Base-by-base conservation (phyloP, 2,329 filamentous ascomycete species). In the Penicillium corylophilum region DNA sequence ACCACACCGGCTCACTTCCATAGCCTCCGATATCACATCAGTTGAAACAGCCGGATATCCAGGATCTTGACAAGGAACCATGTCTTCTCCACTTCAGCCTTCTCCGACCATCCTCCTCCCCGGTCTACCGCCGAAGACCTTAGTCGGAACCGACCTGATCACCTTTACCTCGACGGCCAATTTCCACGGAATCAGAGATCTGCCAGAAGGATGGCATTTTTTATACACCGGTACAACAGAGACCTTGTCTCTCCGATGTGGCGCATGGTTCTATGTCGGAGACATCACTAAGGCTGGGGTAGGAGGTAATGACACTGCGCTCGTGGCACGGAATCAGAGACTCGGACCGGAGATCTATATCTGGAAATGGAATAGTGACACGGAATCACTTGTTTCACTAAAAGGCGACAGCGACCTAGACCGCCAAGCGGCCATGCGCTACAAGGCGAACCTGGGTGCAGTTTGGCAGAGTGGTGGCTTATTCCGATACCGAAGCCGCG, bases 121-220 rank as follows among this genome's bases (percentile, higher is more conserved):
- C 28, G 48, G 69, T 36, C 72, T 79, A 31, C 77, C 77, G 18
- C 67, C 75, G 3, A 74, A 73, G 57, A 75, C 76, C 13, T 65
- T 79, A 28, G 79, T 80, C 57, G 83, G 77, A 36, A 72, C 79
- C 50, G 74, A 79, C 58, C 72, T 80, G 18, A 76, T 86, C 44
- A 82, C 83, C 41, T 86, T 87, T 68, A 85, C 82, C 15, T 81
- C 82, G 4, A 82, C 82, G 10, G 74, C 81, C 10, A 79, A 80
- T 46, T 86, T 87, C 67, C 76, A 78, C 50, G 84, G 84, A 24
- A 79, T 87, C 60, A 82, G 80, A 55, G 77, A 82, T 56, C 61
- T 87, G 4, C 81, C 83, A 0, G 61, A 71, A 2, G 83, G 83
- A 39, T 76, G 79, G 63, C 84, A 86, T 63, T 85, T 86, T 57